Conservation (phyloP, 345 rosid species). For the Abelmoschus esculentus region DNA sequence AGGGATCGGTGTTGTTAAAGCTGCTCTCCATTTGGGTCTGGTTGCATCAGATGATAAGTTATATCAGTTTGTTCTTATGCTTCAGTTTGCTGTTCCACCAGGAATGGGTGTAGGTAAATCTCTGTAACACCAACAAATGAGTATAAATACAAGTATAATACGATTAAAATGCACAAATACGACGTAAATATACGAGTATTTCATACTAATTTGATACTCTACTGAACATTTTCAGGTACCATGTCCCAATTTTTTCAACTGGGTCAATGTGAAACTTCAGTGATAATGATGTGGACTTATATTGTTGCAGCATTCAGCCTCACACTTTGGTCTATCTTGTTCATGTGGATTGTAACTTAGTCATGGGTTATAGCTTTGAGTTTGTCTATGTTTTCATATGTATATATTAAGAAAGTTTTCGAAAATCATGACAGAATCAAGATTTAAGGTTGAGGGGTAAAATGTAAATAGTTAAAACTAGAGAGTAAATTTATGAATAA, state of each 20-base stretch:
- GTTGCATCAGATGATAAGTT: constrained; percentile 27
- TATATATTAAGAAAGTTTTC: too few relatives aligned
- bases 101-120: constrained; percentile 41
- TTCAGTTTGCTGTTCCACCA: constrained; percentile 48
- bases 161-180: not conserved
- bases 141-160: not conserved
- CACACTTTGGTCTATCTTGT: constrained; percentile 57
- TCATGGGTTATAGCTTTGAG: not conserved
- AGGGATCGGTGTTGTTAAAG: constrained; percentile 30
- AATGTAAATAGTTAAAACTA: too few relatives aligned
- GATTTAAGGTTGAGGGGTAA: too few relatives aligned
- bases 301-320: constrained; percentile 49
- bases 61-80: constrained; percentile 45
- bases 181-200: not conserved
- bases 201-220: not conserved
- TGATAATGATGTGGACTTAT: constrained; percentile 57
- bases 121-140: not conserved
- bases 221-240: constrained; percentile 31
- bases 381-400: too few relatives aligned
- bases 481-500: too few relatives aligned
- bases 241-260: constrained; percentile 53
- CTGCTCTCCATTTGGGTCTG: constrained; percentile 25
- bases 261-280: constrained; percentile 61
- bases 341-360: constrained; percentile 58
- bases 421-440: too few relatives aligned